Conservation (phyloP, 2,329 filamentous ascomycete genomes). For the Penicillium aurantiogriseum region DNA sequence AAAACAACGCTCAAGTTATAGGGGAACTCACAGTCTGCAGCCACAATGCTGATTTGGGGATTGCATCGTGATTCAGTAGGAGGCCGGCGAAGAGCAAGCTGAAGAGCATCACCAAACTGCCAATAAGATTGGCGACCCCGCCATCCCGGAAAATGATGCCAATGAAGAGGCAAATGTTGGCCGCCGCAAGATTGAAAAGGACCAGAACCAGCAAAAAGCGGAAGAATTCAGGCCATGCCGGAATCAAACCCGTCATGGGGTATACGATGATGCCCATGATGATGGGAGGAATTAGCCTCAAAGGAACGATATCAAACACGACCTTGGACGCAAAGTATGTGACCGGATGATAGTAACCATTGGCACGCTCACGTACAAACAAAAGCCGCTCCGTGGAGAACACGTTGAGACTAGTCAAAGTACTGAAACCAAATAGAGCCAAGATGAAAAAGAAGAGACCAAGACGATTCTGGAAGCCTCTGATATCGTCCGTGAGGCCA, state of each 20-base stretch:
- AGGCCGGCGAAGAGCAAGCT: conserved; percentile 91
- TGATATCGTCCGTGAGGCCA: conserved; percentile 90
- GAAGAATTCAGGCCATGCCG: conserved; percentile 79
- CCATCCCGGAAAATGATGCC: conserved; percentile 91
- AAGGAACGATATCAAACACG: conserved; percentile 93
- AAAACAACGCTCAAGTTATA: background rate
- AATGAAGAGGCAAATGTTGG: conserved; percentile 91
- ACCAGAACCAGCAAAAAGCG: conserved; percentile 90
- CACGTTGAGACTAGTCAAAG: conserved; percentile 86
- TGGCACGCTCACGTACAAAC: conserved; percentile 90
- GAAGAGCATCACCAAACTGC: conserved; percentile 96
- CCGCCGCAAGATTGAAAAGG: conserved; percentile 91
- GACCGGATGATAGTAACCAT: conserved; percentile 91
- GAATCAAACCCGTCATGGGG: conserved; percentile 91
- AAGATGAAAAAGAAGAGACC: conserved; percentile 97
- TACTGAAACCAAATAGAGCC: conserved; percentile 94
- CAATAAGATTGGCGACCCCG: conserved; percentile 88
- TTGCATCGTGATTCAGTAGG: conserved; percentile 89
- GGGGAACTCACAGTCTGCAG: conserved; percentile 67
- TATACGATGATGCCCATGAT: conserved; percentile 96
- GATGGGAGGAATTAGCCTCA: conserved; percentile 90
- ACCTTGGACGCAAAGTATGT: conserved; percentile 96
- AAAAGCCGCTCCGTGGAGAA: conserved; percentile 88
- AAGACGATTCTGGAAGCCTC: conserved; percentile 94
- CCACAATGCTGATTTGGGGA: conserved; percentile 82